Base-by-base conservation (phyloP, 768 basidiomycete genomes). In the Kwoniella sp. region DNA sequence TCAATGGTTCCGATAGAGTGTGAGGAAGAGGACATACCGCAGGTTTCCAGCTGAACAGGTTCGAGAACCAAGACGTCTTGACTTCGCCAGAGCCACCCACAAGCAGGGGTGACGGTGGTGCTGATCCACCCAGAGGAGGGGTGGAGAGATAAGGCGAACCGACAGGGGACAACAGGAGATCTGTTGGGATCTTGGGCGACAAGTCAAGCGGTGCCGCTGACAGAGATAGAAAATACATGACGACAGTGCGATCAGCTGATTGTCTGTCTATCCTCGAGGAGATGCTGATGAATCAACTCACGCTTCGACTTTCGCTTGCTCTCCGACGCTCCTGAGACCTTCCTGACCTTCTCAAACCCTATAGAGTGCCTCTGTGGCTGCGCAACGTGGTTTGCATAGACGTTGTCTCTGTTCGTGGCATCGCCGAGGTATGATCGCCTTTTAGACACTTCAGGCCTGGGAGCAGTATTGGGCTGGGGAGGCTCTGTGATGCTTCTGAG, bases 1-100 rank as follows among this genome's bases (percentile, higher is more conserved):
- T 11, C 22, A 52, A n/a, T n/a, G n/a, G n/a, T n/a, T n/a, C n/a
- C n/a, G n/a, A n/a, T n/a, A 4, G 54, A 55, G 28, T 8, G 12
- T 25, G 54, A 55, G 54, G 30, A 22, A 34, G 48, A 22, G 25
- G 17, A 71, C 76, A 58, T 50, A 77, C 76, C 13, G 76, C 76
- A 17, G 90, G 87, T 73, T 88, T 91, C 83, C 90, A 88, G 77
- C 86, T 90, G 85, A 96, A 93, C 48, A 95, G 85, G 73, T 87
- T 90, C 28, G 87, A 87, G 63, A 98, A 86, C 94, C 93, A 97
- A 56, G 84, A 85, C 64, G 86, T 87, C 81, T 85, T 87, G 28
- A 85, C 58, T 22, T 76, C 72, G 84, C 48, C 82, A 8, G 59
- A 61, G 4, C 57, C 59, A 1, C 69, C 71, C 12, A 66, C 60